Conservation (phyloP, 331 rosid genomes). For the Rhamnella rubrinervis region DNA sequence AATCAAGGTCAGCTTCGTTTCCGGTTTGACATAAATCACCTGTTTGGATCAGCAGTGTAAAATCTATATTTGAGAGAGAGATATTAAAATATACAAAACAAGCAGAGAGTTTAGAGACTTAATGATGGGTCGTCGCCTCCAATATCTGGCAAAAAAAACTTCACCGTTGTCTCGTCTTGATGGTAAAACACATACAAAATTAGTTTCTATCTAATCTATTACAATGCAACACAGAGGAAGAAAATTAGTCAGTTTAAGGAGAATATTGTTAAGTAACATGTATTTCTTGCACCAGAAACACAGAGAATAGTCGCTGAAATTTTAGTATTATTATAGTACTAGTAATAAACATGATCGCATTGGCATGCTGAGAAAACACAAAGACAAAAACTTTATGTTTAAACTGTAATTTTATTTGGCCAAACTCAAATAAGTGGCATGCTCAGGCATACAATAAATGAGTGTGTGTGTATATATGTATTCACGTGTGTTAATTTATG, state of each 20-base stretch:
- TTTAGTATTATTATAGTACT: no score
- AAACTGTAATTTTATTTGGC: neutral
- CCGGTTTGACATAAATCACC: slow-evolving; percentile 92
- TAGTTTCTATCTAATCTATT: slow-evolving; percentile 71
- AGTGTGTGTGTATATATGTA: no score
- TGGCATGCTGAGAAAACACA: neutral
- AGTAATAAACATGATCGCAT: no score
- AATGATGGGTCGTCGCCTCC: slow-evolving; percentile 81
- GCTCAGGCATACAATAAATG: no score
- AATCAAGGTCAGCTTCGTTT: slow-evolving; percentile 75
- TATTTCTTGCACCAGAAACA: no score
- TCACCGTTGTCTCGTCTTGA: slow-evolving; percentile 52
- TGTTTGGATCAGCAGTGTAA: slow-evolving; percentile 35
- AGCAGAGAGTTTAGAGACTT: slow-evolving; percentile 42
- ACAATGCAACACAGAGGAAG: neutral
- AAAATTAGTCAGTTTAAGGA: neutral
- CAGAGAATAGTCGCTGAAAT: no score
- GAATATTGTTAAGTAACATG: no score
- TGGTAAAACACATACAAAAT: slow-evolving; percentile 72
- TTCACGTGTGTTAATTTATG: neutral
- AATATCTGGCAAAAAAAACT: slow-evolving; percentile 53
- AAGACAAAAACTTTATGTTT: neutral
- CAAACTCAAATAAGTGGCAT: no score
- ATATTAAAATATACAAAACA: slow-evolving; percentile 3
- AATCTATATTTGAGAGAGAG: slow-evolving; percentile 6